These are phyloP conservation scores for Hyphopichia buzzinii DNA, from an alignment of 1,139 yeast genomes.

Conservation along the genomic window DNA sequence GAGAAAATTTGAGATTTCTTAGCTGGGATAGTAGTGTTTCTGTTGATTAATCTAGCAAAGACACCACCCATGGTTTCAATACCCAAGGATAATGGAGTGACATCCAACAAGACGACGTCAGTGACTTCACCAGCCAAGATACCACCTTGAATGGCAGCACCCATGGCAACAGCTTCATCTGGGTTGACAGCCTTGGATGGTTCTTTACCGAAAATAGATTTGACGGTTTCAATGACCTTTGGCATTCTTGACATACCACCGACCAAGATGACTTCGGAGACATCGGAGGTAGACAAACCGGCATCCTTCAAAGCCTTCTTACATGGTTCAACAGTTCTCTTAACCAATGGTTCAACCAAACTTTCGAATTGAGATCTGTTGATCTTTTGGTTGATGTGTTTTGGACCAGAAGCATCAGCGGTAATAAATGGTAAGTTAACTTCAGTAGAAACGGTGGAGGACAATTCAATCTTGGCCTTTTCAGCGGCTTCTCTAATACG, in stretches of 20 bases:
- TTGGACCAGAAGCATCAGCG: conserved; percentile 95
- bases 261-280: conserved; percentile 93
- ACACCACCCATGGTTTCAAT: conserved; percentile 96
- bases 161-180: conserved; percentile 99
- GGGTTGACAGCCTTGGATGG: conserved; percentile 99
- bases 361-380: conserved; percentile 92
- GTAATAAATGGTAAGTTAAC: conserved; percentile 96
- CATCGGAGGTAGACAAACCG: conserved; percentile 74
- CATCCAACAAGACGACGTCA: conserved; percentile 91
- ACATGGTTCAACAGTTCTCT: conserved; percentile 94
- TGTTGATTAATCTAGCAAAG: conserved; percentile 87
- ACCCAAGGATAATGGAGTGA: conserved; percentile 93
- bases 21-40: conserved; percentile 94
- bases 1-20: conserved; percentile 92
- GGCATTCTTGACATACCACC: conserved; percentile 99
- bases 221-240: conserved; percentile 96
- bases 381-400: conserved; percentile 93
- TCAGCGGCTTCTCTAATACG: conserved; percentile 99
- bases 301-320: conserved; percentile 99
- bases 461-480: conserved; percentile 98
- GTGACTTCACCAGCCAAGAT: conserved; percentile 98
- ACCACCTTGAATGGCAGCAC: conserved; percentile 99
- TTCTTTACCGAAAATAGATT: conserved; percentile 86
- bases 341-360: conserved; percentile 86
- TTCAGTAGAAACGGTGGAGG: conserved; percentile 91